Percentiles rank a stretch among this genome's conserved stretches.
Evolutionary conservation across 768 basidiomycete genomes (phyloP).

Genomic region (Rhizopogon sp.): DNA sequence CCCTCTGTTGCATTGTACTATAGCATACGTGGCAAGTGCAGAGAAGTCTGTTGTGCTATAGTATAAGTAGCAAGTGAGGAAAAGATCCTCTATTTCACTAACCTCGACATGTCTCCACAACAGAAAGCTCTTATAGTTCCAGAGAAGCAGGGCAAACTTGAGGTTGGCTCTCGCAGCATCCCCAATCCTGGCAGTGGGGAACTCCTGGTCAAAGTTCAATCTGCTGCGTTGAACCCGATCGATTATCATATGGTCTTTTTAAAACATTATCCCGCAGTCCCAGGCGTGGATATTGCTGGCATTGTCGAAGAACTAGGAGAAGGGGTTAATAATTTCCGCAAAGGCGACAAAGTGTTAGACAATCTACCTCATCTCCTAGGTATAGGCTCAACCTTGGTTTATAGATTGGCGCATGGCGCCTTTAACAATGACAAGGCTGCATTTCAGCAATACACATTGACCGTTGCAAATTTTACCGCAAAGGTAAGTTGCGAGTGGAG

Average conservation of each 20-base stretch:
- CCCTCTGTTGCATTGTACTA: too few relatives aligned
- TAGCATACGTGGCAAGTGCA: too few relatives aligned
- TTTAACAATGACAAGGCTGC: conserved; percentile 19
- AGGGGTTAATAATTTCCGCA: conserved; percentile 27
- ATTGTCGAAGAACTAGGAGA: conserved; percentile 34
- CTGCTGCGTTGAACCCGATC: conserved; percentile 40
- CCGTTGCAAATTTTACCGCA: conserved; percentile 26
- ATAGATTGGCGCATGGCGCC: conserved; percentile 28
- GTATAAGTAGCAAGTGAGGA: too few relatives aligned
- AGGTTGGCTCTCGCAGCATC: conserved; percentile 19
- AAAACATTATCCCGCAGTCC: conserved; percentile 29
- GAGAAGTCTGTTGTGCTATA: too few relatives aligned
- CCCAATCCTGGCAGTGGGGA: conserved; percentile 33
- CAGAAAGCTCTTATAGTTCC: conserved; percentile 24
- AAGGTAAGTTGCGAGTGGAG: conserved; percentile 24
- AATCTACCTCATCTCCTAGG: neutral
- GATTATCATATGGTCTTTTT: conserved; percentile 34
- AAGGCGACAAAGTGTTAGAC: conserved; percentile 38
- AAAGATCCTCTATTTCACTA: too few relatives aligned
- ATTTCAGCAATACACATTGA: conserved; percentile 38
- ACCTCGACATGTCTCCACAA: conserved; percentile 18
- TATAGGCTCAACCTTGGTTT: conserved; percentile 16
- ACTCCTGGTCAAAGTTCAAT: conserved; percentile 35
- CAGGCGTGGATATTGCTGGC: conserved; percentile 34
- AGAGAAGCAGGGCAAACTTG: conserved; percentile 22